These are phyloP conservation scores for Colletotrichum endophyticum DNA, from an alignment of 2,329 filamentous ascomycete species.

Conservation along the genomic window DNA sequence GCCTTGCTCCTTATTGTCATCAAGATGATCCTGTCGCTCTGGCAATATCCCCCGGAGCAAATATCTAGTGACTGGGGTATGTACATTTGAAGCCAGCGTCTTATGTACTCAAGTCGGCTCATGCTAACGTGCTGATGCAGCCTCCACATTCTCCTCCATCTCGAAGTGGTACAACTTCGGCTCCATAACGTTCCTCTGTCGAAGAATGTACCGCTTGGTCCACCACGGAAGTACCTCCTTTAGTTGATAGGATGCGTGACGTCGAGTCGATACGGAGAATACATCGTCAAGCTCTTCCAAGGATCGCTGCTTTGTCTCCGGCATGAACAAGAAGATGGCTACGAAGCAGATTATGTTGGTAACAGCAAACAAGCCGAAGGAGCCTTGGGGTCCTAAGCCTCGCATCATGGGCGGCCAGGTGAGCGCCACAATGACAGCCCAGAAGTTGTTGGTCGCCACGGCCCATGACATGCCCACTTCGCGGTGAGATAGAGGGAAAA, in stretches of 20 bases:
- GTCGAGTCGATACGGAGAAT: conserved; percentile 36
- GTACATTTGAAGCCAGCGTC: background rate
- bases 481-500: conserved; percentile 67
- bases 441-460: conserved; percentile 64
- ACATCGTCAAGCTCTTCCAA: conserved; percentile 50
- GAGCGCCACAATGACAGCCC: conserved; percentile 53
- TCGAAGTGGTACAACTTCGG: conserved; percentile 5
- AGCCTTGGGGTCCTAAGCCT: conserved; percentile 35
- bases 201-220: background rate
- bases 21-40: background rate
- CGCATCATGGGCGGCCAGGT: conserved; percentile 56
- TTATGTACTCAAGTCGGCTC: background rate
- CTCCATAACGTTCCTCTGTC: background rate
- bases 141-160: background rate
- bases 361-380: conserved; percentile 50
- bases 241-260: conserved; percentile 37
- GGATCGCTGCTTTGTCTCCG: conserved; percentile 55
- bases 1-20: background rate
- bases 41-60: background rate
- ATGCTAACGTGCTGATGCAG: background rate
- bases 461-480: conserved; percentile 70
- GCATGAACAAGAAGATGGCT: conserved; percentile 54
- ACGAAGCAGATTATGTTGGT: conserved; percentile 50
- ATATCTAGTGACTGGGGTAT: background rate
- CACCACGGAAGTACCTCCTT: conserved; percentile 17